These are phyloP conservation scores for Solanum bukasovii DNA, from an alignment of 257 asterid species.

Conservation along the genomic window DNA sequence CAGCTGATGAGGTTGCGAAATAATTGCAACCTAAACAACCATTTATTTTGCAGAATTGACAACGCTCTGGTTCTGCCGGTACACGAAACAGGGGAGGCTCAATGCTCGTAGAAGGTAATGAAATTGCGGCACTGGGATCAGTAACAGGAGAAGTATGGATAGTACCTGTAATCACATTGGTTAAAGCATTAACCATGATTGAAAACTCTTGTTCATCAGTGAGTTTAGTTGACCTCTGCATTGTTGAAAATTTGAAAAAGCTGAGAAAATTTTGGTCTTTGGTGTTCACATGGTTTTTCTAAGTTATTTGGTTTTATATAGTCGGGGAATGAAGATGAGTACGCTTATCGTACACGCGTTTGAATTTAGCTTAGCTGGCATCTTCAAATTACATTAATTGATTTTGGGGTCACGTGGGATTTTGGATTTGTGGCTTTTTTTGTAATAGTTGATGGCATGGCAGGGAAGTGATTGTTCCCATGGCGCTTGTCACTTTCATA, in stretches of 20 bases:
- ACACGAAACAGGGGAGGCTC: slow-evolving; percentile 13
- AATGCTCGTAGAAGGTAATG: not conserved
- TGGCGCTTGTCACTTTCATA: not conserved
- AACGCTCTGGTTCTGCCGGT: slow-evolving; percentile 22
- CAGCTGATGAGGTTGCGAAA: slow-evolving; percentile 9
- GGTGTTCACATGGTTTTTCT: not conserved
- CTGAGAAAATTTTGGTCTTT: not conserved
- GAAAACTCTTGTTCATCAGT: slow-evolving; percentile 48
- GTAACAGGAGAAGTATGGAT: not conserved
- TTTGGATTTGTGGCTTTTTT: not conserved
- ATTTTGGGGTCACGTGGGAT: not conserved
- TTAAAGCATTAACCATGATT: slow-evolving; percentile 53
- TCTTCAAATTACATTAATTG: not conserved
- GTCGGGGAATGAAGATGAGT: not conserved
- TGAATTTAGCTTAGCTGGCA: not conserved
- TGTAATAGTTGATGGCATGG: not conserved
- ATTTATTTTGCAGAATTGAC: slow-evolving; percentile 37
- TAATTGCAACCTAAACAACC: slow-evolving; percentile 75
- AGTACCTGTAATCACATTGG: slow-evolving; percentile 40
- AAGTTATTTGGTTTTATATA: not conserved
- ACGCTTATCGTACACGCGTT: not conserved
- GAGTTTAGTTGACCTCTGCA: slow-evolving; percentile 39
- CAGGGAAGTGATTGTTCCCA: not conserved
- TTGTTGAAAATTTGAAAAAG: not conserved
- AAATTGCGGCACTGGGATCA: not conserved